Evolutionary conservation across 768 basidiomycete species (phyloP).

Genomic region (Boletus barrowsii): DNA sequence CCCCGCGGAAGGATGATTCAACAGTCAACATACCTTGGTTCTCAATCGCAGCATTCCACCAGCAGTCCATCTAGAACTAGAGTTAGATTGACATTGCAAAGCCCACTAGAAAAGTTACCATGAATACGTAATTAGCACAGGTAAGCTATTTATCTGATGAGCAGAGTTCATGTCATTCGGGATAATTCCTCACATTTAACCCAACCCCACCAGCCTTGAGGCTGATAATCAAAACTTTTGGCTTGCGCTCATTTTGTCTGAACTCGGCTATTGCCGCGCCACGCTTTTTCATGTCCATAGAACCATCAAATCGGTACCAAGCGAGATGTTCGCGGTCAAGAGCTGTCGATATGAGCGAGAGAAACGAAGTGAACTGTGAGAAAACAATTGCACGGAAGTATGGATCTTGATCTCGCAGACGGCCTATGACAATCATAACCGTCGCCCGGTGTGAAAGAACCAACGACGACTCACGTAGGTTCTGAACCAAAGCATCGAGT

Average conservation of each 20-base stretch:
- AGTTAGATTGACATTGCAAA: background rate
- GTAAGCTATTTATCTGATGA: constrained; percentile 49
- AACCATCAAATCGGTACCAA: constrained; percentile 85
- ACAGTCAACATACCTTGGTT: constrained; percentile 58
- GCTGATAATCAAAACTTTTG: constrained; percentile 75
- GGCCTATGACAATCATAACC: constrained; percentile 37
- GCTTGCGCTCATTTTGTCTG: constrained; percentile 61
- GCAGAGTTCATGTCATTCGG: background rate
- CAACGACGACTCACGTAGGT: constrained; percentile 52
- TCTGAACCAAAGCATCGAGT: constrained; percentile 73
- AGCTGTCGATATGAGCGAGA: constrained; percentile 74
- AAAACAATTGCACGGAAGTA: constrained; percentile 84
- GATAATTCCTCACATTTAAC: constrained; percentile 56
- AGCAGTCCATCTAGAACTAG: constrained; percentile 75
- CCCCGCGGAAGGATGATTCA: background rate
- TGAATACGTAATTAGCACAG: constrained; percentile 80
- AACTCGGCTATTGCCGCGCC: constrained; percentile 75
- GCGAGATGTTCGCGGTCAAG: constrained; percentile 67
- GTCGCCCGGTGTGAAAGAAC: background rate
- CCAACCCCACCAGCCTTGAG: constrained; percentile 93
- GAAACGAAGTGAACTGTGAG: constrained; percentile 86
- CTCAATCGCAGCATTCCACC: constrained; percentile 87
- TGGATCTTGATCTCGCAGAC: constrained; percentile 67
- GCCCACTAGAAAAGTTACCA: constrained; percentile 47
- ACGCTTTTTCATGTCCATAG: constrained; percentile 85